Conservation (phyloP, 352 stramenopile genomes). For the Phytopythium ostracodes region DNA sequence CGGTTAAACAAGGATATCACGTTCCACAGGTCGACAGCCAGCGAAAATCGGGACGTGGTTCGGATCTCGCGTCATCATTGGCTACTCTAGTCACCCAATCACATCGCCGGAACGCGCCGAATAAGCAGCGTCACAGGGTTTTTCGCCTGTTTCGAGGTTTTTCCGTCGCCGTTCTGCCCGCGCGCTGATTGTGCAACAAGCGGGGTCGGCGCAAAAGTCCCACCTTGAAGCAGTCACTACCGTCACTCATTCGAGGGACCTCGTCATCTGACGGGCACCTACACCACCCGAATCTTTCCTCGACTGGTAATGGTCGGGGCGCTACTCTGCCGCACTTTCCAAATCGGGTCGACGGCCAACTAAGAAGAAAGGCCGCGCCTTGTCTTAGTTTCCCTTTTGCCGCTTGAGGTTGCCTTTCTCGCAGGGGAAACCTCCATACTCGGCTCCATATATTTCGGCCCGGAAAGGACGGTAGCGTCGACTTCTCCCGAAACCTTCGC, state of each 20-base stretch:
- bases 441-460: neutral
- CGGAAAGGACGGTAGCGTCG: neutral
- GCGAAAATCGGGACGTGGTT: slow-evolving; percentile 10
- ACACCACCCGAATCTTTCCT: slow-evolving; percentile 1
- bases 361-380: neutral
- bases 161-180: neutral
- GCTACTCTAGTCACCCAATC: slow-evolving; percentile 12
- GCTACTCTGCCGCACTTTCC: neutral
- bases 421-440: neutral
- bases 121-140: slow-evolving; percentile 3
- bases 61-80: slow-evolving; percentile 13
- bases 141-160: neutral
- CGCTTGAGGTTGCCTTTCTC: neutral
- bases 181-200: slow-evolving; percentile 1
- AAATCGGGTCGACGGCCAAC: neutral
- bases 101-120: neutral
- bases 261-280: neutral
- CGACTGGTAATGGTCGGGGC: neutral
- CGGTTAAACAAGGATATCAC: neutral
- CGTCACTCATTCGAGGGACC: slow-evolving; percentile 6
- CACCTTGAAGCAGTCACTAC: slow-evolving; percentile 5
- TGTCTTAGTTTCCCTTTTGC: neutral
- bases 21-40: neutral
- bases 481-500: too few relatives aligned
- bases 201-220: neutral